Conservation (phyloP, 73 alveolate species). For the Paraurostyla sp. region DNA sequence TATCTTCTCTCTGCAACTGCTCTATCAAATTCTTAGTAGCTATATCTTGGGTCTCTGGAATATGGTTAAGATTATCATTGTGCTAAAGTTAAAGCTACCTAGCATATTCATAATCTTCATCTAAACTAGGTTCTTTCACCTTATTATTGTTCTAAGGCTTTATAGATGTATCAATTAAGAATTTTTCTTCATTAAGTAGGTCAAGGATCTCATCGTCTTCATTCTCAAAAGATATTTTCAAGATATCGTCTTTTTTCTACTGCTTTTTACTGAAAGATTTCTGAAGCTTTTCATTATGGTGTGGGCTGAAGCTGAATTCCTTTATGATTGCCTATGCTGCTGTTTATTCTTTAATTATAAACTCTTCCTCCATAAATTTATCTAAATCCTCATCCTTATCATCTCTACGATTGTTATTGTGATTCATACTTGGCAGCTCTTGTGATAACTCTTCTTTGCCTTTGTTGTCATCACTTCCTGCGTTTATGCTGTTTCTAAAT, state of each 20-base stretch:
- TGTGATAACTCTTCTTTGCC: neutral
- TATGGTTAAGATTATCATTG: too few species aligned
- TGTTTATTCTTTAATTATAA: neutral
- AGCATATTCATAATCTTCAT: neutral
- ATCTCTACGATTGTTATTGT: neutral
- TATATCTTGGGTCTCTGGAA: neutral
- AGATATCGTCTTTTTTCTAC: neutral
- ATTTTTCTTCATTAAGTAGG: neutral
- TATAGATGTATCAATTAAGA: neutral
- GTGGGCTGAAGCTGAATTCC: neutral
- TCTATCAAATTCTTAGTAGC: neutral
- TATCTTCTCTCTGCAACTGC: neutral
- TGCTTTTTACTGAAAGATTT: neutral
- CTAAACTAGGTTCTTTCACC: too few species aligned
- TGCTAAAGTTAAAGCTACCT: neutral
- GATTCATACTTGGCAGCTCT: neutral
- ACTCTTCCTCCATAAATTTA: neutral
- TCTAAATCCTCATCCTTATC: neutral
- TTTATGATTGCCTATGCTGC: neutral
- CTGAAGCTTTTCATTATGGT: neutral
- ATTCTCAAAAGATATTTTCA: neutral
- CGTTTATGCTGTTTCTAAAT: slow-evolving; percentile 15
- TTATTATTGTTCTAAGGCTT: too few species aligned
- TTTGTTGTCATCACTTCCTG: neutral
- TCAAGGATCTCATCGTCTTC: neutral